A percentile compares a stretch with the other conserved stretches of the same genome.
Conservation (phyloP, 768 basidiomycete genomes). For the Mycena metata region DNA sequence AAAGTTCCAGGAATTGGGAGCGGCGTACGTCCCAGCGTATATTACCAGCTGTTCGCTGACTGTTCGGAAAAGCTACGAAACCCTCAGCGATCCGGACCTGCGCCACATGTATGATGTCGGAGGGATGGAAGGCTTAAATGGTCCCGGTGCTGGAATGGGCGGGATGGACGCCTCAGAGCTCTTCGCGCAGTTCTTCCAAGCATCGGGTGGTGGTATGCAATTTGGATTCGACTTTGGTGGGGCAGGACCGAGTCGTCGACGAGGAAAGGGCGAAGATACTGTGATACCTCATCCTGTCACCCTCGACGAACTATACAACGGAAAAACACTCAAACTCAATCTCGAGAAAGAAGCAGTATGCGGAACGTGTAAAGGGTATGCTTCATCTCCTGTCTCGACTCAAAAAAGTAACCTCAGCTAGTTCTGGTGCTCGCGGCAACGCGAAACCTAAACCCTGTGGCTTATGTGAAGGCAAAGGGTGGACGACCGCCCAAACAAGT, state of each 20-base stretch:
- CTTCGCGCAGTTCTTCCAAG: constrained; percentile 81
- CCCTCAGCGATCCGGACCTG: constrained; percentile 76
- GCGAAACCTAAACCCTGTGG: constrained; percentile 89
- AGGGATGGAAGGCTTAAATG: constrained; percentile 78
- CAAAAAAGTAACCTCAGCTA: constrained; percentile 43
- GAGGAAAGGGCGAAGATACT: constrained; percentile 77
- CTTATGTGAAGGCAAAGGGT: constrained; percentile 89
- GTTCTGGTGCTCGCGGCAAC: constrained; percentile 84
- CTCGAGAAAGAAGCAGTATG: constrained; percentile 91
- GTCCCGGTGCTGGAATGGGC: constrained; percentile 56
- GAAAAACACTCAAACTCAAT: constrained; percentile 89
- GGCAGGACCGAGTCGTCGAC: constrained; percentile 58
- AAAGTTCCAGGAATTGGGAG: constrained; percentile 90
- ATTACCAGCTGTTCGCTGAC: neutral
- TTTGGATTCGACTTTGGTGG: constrained; percentile 79
- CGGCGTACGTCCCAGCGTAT: constrained; percentile 71
- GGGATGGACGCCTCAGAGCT: constrained; percentile 73
- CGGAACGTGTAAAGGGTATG: constrained; percentile 83
- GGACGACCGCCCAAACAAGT: constrained; percentile 71
- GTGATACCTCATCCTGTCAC: constrained; percentile 87
- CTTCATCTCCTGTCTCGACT: neutral
- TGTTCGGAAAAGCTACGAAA: constrained; percentile 74
- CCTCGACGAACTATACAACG: constrained; percentile 93
- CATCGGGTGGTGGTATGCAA: constrained; percentile 54
- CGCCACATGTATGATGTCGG: constrained; percentile 80